A percentile compares a stretch with the other conserved stretches of the same genome.
Evolutionary conservation across 2,329 filamentous ascomycete genomes (phyloP).

Genomic region (Aspergillus candidus): DNA sequence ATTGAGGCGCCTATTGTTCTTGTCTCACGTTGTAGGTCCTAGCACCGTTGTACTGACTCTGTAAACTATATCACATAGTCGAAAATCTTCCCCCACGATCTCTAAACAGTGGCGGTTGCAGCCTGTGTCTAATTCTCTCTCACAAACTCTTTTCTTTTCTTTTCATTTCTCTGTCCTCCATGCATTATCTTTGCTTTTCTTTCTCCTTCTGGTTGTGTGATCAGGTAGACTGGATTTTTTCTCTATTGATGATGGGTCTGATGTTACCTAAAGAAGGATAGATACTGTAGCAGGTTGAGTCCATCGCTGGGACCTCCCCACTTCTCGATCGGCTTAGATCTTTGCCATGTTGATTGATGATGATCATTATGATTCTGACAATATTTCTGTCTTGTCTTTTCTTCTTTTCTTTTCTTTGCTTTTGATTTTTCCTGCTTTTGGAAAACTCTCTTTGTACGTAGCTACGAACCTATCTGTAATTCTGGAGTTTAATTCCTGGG

Average conservation of each 20-base stretch:
- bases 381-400: too few relatives aligned
- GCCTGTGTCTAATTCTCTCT: background rate
- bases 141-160: constrained; percentile 6
- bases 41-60: too few relatives aligned
- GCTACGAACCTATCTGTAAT: too few relatives aligned
- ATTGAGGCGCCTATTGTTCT: too few relatives aligned
- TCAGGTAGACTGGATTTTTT: constrained; percentile 7
- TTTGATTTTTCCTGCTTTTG: too few relatives aligned
- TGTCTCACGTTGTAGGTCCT: too few relatives aligned
- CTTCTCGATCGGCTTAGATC: background rate
- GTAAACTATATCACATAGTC: constrained; percentile 14
- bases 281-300: background rate
- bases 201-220: background rate
- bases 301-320: constrained; percentile 1
- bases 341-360: too few relatives aligned
- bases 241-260: constrained; percentile 11
- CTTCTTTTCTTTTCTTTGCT: too few relatives aligned
- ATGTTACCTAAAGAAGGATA: constrained; percentile 13
- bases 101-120: constrained; percentile 14
- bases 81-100: constrained; percentile 24
- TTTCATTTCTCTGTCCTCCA: constrained; percentile 2
- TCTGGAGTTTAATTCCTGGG: too few relatives aligned
- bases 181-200: background rate
- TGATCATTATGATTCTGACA: too few relatives aligned
- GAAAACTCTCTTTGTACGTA: too few relatives aligned